A percentile compares a stretch with the other conserved stretches of the same genome.
Evolutionary conservation across 78 protist genomes (phyloP).

Genomic region (Chrysochromulina parva): DNA sequence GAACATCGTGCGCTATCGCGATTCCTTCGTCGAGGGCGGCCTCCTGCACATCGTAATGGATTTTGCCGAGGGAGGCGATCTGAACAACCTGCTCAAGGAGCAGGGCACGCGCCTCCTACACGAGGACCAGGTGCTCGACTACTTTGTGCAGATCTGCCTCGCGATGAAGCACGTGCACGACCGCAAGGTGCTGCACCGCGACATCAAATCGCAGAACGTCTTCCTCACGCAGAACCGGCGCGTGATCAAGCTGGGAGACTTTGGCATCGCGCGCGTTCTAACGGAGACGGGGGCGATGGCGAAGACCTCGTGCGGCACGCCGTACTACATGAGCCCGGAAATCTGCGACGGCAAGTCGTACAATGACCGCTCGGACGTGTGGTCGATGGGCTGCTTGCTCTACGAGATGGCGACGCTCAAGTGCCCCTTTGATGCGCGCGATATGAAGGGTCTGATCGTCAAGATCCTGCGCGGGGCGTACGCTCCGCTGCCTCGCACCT

Average conservation of each 20-base stretch:
- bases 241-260: slow-evolving; percentile 89
- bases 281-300: slow-evolving; percentile 56
- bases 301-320: slow-evolving; percentile 77
- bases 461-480: slow-evolving; percentile 84
- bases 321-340: slow-evolving; percentile 91
- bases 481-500: slow-evolving; percentile 66
- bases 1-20: slow-evolving; percentile 75
- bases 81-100: not conserved
- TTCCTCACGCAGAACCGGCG: slow-evolving; percentile 64
- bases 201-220: slow-evolving; percentile 76
- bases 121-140: slow-evolving; percentile 40
- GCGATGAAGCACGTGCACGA: slow-evolving; percentile 81
- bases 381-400: slow-evolving; percentile 76
- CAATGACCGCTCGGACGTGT: slow-evolving; percentile 75
- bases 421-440: slow-evolving; percentile 86
- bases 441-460: slow-evolving; percentile 74
- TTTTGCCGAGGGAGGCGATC: slow-evolving; percentile 78
- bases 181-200: slow-evolving; percentile 84
- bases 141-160: slow-evolving; percentile 75
- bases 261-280: slow-evolving; percentile 91
- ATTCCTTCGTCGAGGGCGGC: slow-evolving; percentile 65
- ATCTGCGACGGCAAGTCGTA: slow-evolving; percentile 81
- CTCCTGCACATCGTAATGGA: slow-evolving; percentile 77
- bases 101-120: not conserved
- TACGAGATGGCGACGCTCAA: slow-evolving; percentile 83